Base-by-base conservation (phyloP, 2,329 filamentous ascomycete species). In the Pseudopithomyces maydicus region DNA sequence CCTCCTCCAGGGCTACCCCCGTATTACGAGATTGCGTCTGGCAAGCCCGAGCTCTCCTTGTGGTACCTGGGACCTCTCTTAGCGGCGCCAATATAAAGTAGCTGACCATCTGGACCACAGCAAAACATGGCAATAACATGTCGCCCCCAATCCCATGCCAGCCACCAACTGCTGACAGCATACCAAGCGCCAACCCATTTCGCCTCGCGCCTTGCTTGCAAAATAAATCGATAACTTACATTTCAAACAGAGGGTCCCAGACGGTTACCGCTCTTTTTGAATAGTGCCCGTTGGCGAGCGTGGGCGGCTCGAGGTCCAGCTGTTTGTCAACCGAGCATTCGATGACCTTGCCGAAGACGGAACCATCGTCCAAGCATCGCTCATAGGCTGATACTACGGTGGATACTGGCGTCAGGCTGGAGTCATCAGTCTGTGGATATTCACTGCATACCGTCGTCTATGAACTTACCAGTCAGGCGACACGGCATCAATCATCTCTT, bases 241-340 rank as follows among this genome's bases (percentile, higher is more conserved):
- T 74, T 54, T 75, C 74, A 61, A 83, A 83, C 19, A 81, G 63
- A 12, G 80, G 80, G 47, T 83, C 81, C 78, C 80, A 83, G 1
- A 83, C 79, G 0, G 78, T 79, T 2, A 76, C 71, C 0, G 78
- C 76, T n/a, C 79, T 71, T 61, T 74, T 72, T 2, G 79, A 80
- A 14, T 76, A 67, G 14, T 51, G 62, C 0, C 80, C 80, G 59
- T 82, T 82, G 15, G 32, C 72, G 20, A 73, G 70, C 42, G 73
- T 69, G 10, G 78, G 74, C 41, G 70, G 56, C 5, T 71, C 65
- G 43, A 78, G 71, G 61, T 72, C 74, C 45, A 79, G 71, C 33
- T 76, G 68, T 46, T 79, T 75, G 17, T 81, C 73, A 1, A 69
- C 77, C 0, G 79, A 80, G 46, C 76, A 77, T 59, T 84, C 81